phyloP scores from a whole-genome alignment of 2,329 filamentous ascomycete species.

The Bipolaris victoriae region DNA sequence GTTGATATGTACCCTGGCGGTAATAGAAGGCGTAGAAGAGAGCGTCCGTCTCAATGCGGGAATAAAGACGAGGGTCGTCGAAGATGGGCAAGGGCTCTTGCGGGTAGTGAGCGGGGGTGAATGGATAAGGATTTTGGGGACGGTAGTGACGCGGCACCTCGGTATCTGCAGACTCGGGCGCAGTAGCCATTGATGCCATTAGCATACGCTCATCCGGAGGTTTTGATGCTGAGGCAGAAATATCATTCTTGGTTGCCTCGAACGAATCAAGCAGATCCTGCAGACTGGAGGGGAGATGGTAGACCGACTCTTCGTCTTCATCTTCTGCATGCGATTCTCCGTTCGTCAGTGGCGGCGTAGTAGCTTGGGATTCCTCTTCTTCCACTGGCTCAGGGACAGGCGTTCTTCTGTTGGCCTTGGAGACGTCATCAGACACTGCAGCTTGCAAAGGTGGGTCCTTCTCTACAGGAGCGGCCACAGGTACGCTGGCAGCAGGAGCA shows the following conservation, averaged over 20 bases:
- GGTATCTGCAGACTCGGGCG: constrained; percentile 77
- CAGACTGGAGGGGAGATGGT: constrained; percentile 86
- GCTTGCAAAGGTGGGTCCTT: constrained; percentile 47
- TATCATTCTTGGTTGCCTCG: constrained; percentile 78
- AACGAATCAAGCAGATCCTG: constrained; percentile 92
- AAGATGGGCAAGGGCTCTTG: constrained; percentile 91
- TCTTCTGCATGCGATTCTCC: constrained; percentile 60
- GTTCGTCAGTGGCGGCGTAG: constrained; percentile 55
- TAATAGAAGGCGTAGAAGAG: constrained; percentile 99
- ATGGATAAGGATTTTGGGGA: constrained; percentile 76
- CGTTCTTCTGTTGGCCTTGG: constrained; percentile 34
- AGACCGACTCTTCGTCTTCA: constrained; percentile 80
- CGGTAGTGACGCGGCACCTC: constrained; percentile 84
- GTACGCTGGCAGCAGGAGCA: constrained; percentile 52
- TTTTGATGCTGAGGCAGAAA: constrained; percentile 64
- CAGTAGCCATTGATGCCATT: constrained; percentile 72
- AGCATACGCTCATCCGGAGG: constrained; percentile 75
- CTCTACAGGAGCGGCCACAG: constrained; percentile 56
- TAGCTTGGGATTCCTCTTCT: constrained; percentile 45
- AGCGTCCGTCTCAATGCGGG: constrained; percentile 90
- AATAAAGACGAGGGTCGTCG: constrained; percentile 87
- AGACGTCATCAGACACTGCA: constrained; percentile 39
- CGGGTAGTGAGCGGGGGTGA: constrained; percentile 83
- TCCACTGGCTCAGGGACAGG: constrained; percentile 41
- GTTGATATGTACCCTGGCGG: constrained; percentile 93